Evolutionary conservation across 768 basidiomycete genomes (phyloP).

Genomic region (Podaxis pistillaris): DNA sequence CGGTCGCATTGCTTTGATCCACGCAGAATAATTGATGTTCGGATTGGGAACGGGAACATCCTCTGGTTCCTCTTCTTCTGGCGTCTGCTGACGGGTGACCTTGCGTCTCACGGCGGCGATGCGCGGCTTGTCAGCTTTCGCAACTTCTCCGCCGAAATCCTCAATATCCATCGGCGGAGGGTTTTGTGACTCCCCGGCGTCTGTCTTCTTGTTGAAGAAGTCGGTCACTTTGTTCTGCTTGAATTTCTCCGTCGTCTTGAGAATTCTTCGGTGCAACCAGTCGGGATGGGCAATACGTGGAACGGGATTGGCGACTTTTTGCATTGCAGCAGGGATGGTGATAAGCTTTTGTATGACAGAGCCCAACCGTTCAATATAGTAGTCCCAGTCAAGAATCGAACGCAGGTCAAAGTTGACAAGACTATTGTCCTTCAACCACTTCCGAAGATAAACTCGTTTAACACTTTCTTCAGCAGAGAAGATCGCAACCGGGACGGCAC

Average conservation of each 20-base stretch:
- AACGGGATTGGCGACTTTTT: slow-evolving; percentile 95
- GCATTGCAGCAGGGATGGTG: slow-evolving; percentile 98
- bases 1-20: slow-evolving; percentile 74
- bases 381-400: slow-evolving; percentile 95
- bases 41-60: slow-evolving; percentile 60
- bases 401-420: slow-evolving; percentile 87
- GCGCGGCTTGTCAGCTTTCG: slow-evolving; percentile 35
- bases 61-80: slow-evolving; percentile 41
- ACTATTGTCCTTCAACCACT: slow-evolving; percentile 95
- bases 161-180: slow-evolving; percentile 57
- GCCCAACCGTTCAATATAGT: slow-evolving; percentile 96
- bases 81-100: slow-evolving; percentile 31
- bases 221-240: slow-evolving; percentile 97
- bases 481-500: slow-evolving; percentile 95
- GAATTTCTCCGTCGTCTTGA: slow-evolving; percentile 90
- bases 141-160: slow-evolving; percentile 46
- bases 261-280: slow-evolving; percentile 92
- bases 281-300: slow-evolving; percentile 95
- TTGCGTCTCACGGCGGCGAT: slow-evolving; percentile 19
- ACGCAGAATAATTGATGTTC: slow-evolving; percentile 63
- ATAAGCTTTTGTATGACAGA: slow-evolving; percentile 99
- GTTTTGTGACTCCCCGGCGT: slow-evolving; percentile 29
- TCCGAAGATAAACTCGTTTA: slow-evolving; percentile 87
- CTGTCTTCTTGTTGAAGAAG: slow-evolving; percentile 65
- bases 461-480: slow-evolving; percentile 94